Conservation (phyloP, 129 eudicot species). For the Pulicaria dysenterica region DNA sequence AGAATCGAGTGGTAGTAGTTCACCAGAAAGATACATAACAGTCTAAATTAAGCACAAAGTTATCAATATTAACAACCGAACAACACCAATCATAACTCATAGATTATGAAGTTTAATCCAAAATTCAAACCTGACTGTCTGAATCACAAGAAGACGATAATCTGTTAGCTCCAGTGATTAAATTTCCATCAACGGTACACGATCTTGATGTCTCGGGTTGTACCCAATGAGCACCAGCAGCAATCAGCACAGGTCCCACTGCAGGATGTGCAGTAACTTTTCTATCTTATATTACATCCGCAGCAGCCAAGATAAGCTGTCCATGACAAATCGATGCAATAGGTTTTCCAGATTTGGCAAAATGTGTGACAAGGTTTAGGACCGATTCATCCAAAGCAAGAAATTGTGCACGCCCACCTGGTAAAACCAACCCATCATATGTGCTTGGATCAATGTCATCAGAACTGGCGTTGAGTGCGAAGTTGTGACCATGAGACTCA, state of each 20-base stretch:
- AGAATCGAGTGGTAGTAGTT: too few relatives aligned
- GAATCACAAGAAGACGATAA: too few relatives aligned
- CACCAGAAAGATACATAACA: too few relatives aligned
- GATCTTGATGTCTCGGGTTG: conserved; percentile 65
- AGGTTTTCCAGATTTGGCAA: conserved; percentile 66
- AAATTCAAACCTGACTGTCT: too few relatives aligned
- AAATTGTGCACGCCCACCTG: conserved; percentile 94
- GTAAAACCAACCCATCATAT: conserved; percentile 78
- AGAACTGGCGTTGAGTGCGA: conserved; percentile 80
- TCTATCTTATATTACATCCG: conserved; percentile 60
- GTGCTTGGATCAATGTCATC: conserved; percentile 66
- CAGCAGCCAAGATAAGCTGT: conserved; percentile 86
- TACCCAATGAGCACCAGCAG: conserved; percentile 94
- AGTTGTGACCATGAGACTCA: conserved; percentile 85
- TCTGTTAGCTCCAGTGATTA: conserved; percentile 68
- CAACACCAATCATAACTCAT: too few relatives aligned
- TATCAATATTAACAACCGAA: too few relatives aligned
- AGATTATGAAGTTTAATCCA: too few relatives aligned
- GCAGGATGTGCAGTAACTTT: conserved; percentile 79
- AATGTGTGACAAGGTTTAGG: conserved; percentile 56
- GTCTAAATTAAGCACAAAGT: too few relatives aligned
- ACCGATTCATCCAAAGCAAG: conserved; percentile 81
- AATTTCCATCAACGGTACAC: conserved; percentile 70
- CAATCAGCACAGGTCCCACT: conserved; percentile 66
- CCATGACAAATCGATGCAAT: conserved; percentile 86